Evolutionary conservation across 73 alveolate species (phyloP).

Genomic region (Tetrahymena malaccensis): DNA sequence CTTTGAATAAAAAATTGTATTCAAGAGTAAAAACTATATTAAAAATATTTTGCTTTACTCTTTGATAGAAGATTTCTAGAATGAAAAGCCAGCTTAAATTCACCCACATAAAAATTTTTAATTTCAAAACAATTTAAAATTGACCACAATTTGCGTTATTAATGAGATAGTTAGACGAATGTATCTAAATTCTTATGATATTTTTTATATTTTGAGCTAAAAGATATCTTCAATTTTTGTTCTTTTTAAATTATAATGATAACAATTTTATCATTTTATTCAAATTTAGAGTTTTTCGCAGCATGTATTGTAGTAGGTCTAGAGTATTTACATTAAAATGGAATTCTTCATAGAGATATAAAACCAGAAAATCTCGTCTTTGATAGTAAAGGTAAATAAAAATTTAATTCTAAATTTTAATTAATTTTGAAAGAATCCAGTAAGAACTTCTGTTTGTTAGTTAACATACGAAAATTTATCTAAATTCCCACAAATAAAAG

Average conservation of each 20-base stretch:
- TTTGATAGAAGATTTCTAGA: not conserved
- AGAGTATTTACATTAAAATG: slow-evolving; percentile 14
- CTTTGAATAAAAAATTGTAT: not conserved
- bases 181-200: not conserved
- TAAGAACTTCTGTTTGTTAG: not conserved
- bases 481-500: not conserved
- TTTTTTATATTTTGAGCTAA: no score
- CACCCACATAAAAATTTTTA: not conserved
- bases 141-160: not conserved
- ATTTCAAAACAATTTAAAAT: not conserved
- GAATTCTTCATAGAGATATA: slow-evolving; percentile 31
- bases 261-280: not conserved
- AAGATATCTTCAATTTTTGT: not conserved
- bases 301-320: slow-evolving; percentile 20
- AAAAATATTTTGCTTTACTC: not conserved
- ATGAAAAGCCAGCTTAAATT: not conserved
- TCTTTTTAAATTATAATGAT: not conserved
- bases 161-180: not conserved
- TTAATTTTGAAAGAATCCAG: not conserved
- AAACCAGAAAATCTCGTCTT: slow-evolving; percentile 36
- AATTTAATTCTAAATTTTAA: not conserved
- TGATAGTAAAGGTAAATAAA: slow-evolving; percentile 23
- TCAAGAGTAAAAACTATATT: not conserved
- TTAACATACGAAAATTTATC: not conserved
- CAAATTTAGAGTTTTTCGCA: slow-evolving; percentile 18